phyloP scores from a whole-genome alignment of 306 rosid species.

The Gleditsia sinensis region DNA sequence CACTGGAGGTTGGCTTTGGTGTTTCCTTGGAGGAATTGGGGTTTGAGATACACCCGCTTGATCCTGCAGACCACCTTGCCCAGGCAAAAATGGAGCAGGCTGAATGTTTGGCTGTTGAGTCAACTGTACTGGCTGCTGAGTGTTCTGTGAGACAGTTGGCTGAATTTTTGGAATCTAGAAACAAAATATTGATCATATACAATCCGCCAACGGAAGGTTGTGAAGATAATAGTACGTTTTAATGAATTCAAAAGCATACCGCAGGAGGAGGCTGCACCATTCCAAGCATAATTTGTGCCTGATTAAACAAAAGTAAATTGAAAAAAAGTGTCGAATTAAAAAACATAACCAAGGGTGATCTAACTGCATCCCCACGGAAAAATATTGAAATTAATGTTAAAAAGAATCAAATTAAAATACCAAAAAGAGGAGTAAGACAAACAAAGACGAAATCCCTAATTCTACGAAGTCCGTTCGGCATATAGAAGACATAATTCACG shows the following conservation, averaged over 20 bases:
- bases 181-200: conserved; percentile 29
- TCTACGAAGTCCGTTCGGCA: not conserved
- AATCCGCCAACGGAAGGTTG: conserved; percentile 14
- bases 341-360: not conserved
- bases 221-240: conserved; percentile 2
- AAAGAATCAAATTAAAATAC: conserved; percentile 10
- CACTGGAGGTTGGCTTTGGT: conserved; percentile 62
- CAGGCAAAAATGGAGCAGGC: conserved; percentile 54
- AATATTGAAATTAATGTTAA: not conserved
- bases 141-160: conserved; percentile 57
- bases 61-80: conserved; percentile 62
- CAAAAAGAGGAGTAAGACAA: not conserved
- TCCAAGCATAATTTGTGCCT: conserved; percentile 99
- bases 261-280: conserved; percentile 91
- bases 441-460: conserved; percentile 23
- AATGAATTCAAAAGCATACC: conserved; percentile 47
- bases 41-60: conserved; percentile 65
- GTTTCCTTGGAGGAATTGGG: conserved; percentile 62
- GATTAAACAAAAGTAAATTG: conserved; percentile 33
- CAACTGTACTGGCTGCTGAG: conserved; percentile 61
- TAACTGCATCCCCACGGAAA: not conserved
- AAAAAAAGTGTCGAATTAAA: conserved; percentile 30
- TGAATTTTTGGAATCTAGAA: conserved; percentile 75
- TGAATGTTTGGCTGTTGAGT: conserved; percentile 57
- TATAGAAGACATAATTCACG: not conserved